phyloP scores from a whole-genome alignment of 2,329 filamentous ascomycete species.

The Alternaria gaisen region DNA sequence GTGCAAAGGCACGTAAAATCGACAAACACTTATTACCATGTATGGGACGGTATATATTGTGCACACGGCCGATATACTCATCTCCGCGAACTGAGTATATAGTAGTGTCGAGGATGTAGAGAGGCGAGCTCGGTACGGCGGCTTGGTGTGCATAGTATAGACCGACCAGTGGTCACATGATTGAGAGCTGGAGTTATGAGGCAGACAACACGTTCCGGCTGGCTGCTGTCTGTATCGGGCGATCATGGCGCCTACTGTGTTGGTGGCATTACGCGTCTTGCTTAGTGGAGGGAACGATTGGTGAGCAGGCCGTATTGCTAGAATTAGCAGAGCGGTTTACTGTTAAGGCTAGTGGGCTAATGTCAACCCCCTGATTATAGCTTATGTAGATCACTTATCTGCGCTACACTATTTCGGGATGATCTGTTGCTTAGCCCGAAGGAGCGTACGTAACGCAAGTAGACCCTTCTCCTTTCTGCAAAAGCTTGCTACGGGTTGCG shows the following conservation, averaged over 20 bases:
- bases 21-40: constrained; percentile 19
- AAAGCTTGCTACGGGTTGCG: constrained; percentile 11
- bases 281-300: constrained; percentile 11
- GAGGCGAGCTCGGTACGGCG: constrained; percentile 21
- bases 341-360: constrained; percentile 10
- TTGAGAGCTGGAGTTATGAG: constrained; percentile 18
- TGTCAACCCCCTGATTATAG: constrained; percentile 15
- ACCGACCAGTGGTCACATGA: constrained; percentile 20
- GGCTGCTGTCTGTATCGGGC: constrained; percentile 9
- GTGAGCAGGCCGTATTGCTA: constrained; percentile 9
- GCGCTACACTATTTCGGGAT: constrained; percentile 14
- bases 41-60: constrained; percentile 15
- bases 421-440: constrained; percentile 12
- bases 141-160: constrained; percentile 18
- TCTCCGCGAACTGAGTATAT: constrained; percentile 16
- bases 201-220: constrained; percentile 9
- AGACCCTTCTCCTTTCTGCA: constrained; percentile 17
- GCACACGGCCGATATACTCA: constrained; percentile 9
- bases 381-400: constrained; percentile 10
- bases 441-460: constrained; percentile 12
- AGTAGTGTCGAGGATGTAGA: constrained; percentile 21
- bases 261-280: constrained; percentile 13
- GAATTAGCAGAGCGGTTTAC: constrained; percentile 8
- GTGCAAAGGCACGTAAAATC: constrained; percentile 16
- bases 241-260: constrained; percentile 10